Percentiles rank a stretch among this genome's conserved stretches.
phyloP scores from a whole-genome alignment of 495 filamentous ascomycete genomes.

The Penicillium coffeae region DNA sequence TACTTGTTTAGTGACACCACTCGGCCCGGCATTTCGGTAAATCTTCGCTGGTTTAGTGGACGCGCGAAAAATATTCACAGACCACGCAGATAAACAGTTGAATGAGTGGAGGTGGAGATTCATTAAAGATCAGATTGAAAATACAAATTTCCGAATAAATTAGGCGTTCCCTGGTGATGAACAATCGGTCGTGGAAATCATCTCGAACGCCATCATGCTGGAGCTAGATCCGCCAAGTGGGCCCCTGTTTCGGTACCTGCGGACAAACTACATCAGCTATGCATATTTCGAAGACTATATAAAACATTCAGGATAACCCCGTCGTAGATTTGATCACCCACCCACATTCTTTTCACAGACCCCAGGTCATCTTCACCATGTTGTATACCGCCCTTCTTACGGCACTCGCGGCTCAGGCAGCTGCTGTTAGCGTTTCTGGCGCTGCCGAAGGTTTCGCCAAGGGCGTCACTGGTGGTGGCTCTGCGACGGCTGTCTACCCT shows the following conservation, averaged over 20 bases:
- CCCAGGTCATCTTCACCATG: slow-evolving; percentile 11
- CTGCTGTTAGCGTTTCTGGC: slow-evolving; percentile 32
- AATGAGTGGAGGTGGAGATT: too few species aligned
- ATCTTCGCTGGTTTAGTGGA: too few species aligned
- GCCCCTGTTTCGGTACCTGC: background rate
- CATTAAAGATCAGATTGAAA: too few species aligned
- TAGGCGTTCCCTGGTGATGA: too few species aligned
- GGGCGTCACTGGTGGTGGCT: slow-evolving; percentile 39
- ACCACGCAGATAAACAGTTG: too few species aligned
- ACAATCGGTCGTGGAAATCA: too few species aligned
- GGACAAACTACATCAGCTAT: background rate
- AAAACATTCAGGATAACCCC: background rate
- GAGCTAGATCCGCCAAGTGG: background rate
- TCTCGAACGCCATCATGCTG: too few species aligned
- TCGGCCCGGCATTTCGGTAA: too few species aligned
- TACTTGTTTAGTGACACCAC: too few species aligned
- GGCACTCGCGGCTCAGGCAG: slow-evolving; percentile 23
- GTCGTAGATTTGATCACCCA: background rate
- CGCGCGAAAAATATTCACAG: too few species aligned
- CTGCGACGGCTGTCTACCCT: slow-evolving; percentile 37
- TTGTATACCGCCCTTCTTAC: slow-evolving; percentile 15
- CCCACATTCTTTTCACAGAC: background rate
- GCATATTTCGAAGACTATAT: background rate
- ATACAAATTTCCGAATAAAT: too few species aligned
- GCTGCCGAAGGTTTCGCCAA: slow-evolving; percentile 41